These are phyloP conservation scores for Rosa persica DNA, from an alignment of 306 rosid genomes.

Conservation along the genomic window DNA sequence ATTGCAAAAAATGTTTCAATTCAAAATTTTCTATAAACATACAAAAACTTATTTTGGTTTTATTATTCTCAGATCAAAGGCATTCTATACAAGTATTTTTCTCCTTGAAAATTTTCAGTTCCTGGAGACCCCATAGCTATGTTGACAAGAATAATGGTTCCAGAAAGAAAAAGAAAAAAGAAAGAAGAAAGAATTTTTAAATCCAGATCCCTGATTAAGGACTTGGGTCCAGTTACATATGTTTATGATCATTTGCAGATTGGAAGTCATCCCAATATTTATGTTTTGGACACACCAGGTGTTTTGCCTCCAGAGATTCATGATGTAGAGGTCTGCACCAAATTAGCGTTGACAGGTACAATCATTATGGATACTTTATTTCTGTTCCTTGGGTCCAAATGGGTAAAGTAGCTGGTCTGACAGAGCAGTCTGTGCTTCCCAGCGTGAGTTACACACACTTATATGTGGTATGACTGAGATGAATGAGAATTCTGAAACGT, in stretches of 20 bases:
- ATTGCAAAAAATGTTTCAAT: no score
- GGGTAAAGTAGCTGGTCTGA: neutral
- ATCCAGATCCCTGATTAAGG: neutral
- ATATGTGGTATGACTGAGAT: neutral
- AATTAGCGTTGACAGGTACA: slow-evolving; percentile 84
- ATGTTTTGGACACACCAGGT: slow-evolving; percentile 85
- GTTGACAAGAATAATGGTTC: neutral
- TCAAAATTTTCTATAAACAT: neutral
- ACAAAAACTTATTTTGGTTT: neutral
- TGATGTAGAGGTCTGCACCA: slow-evolving; percentile 53
- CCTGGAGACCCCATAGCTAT: neutral
- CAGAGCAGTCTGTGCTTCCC: neutral
- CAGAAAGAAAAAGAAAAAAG: neutral
- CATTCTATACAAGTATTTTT: neutral
- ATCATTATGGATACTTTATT: slow-evolving; percentile 13
- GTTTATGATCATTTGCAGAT: slow-evolving; percentile 50
- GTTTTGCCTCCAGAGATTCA: slow-evolving; percentile 62
- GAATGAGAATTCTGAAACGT: slow-evolving; percentile 15
- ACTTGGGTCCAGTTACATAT: neutral
- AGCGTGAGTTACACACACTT: neutral
- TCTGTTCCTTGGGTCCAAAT: slow-evolving; percentile 20
- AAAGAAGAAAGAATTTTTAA: neutral
- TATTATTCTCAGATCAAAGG: neutral
- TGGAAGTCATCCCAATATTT: slow-evolving; percentile 91
- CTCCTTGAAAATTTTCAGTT: neutral